phyloP scores from a whole-genome alignment of 306 rosid genomes.

The Prunus salicina region DNA sequence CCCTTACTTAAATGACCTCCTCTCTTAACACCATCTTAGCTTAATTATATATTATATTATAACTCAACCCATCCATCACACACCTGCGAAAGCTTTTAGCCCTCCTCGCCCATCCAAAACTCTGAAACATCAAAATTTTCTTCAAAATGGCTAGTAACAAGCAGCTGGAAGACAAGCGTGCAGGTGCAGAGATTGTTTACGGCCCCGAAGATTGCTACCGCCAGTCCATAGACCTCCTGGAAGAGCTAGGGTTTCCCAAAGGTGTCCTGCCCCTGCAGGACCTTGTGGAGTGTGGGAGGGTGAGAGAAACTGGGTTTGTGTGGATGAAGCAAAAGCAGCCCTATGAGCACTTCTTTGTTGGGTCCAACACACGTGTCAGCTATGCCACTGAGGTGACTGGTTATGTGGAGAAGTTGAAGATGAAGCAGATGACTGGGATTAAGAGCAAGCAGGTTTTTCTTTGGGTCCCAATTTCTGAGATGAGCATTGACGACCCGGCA shows the following conservation, averaged over 20 bases:
- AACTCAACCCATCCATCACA: not conserved
- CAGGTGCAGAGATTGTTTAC: conserved; percentile 59
- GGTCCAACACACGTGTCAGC: conserved; percentile 47
- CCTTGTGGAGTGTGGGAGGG: conserved; percentile 77
- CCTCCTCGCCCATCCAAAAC: not conserved
- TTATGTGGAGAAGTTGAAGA: conserved; percentile 64
- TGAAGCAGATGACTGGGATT: conserved; percentile 80
- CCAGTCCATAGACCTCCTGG: conserved; percentile 49
- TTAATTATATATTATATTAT: not conserved
- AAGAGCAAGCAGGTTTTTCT: conserved; percentile 70
- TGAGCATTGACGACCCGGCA: conserved; percentile 54
- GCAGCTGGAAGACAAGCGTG: conserved; percentile 35
- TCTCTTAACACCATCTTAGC: not conserved
- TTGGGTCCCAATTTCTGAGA: conserved; percentile 74
- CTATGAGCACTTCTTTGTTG: conserved; percentile 60
- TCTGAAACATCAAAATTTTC: not conserved
- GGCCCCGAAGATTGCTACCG: conserved; percentile 57
- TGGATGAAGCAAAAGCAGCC: conserved; percentile 80
- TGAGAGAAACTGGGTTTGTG: conserved; percentile 68
- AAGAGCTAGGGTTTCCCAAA: conserved; percentile 66
- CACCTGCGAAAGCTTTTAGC: not conserved
- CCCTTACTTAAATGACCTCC: not conserved
- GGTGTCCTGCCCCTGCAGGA: conserved; percentile 74
- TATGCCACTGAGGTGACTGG: conserved; percentile 71
- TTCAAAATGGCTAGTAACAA: not conserved